Evolutionary conservation across 2,329 filamentous ascomycete genomes (phyloP).

Genomic region (Pezicula carpinea): DNA sequence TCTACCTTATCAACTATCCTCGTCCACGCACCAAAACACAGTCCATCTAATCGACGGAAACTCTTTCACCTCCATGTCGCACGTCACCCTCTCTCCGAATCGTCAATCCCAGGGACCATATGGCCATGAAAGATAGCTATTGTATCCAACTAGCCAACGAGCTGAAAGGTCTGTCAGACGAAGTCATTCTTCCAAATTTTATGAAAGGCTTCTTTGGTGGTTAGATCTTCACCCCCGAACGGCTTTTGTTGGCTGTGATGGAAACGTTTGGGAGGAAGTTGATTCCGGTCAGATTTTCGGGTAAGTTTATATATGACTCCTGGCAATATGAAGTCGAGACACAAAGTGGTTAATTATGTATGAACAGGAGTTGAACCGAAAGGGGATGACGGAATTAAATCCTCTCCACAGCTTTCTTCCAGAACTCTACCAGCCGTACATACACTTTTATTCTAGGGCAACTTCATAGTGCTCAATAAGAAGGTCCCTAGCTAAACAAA

Average conservation of each 20-base stretch:
- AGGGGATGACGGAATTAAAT: background rate
- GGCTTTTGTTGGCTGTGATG: constrained; percentile 1
- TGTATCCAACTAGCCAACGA: constrained; percentile 3
- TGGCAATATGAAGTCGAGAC: background rate
- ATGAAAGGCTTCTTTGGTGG: constrained; percentile 15
- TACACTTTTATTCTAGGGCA: constrained; percentile 8
- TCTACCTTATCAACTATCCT: constrained; percentile 4
- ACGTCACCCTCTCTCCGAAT: constrained; percentile 1
- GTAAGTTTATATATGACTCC: constrained; percentile 2
- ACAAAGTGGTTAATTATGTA: no score
- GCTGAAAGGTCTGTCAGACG: constrained; percentile 7
- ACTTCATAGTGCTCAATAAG: constrained; percentile 14
- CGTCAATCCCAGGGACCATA: constrained; percentile 6
- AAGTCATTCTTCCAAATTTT: constrained; percentile 14
- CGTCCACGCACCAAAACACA: background rate
- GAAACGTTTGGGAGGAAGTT: constrained; percentile 5
- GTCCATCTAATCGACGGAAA: background rate
- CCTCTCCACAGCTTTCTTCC: constrained; percentile 1
- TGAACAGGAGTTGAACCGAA: background rate
- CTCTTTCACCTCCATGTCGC: background rate
- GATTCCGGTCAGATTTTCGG: constrained; percentile 4
- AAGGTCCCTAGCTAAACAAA: background rate
- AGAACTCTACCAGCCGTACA: constrained; percentile 3
- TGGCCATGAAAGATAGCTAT: constrained; percentile 1
- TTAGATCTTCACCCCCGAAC: constrained; percentile 13